phyloP scores from a whole-genome alignment of 768 basidiomycete species.

The Tulasnella sp. region DNA sequence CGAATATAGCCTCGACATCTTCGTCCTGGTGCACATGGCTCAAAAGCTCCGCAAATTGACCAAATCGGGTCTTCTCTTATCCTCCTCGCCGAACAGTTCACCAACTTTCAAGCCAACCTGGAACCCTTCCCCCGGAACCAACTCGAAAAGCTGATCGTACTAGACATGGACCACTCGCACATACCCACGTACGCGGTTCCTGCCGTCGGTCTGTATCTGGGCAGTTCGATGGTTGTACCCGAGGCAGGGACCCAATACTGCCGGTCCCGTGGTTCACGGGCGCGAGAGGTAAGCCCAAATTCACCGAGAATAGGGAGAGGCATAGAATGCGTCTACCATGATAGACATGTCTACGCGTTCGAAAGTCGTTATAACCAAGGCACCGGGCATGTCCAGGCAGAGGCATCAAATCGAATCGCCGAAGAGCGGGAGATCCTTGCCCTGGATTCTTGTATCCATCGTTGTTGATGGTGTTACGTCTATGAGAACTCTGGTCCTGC shows the following conservation, averaged over 20 bases:
- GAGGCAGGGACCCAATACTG: not conserved
- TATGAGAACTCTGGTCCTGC: not conserved
- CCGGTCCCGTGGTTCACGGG: not conserved
- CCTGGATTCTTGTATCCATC: not conserved
- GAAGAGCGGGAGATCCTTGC: not conserved
- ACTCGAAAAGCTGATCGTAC: not conserved
- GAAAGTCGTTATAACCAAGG: not conserved
- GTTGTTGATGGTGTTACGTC: not conserved
- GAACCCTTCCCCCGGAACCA: not conserved
- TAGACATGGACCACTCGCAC: not conserved
- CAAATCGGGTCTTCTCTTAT: not conserved
- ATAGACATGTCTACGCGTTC: not conserved
- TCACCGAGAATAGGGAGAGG: not conserved
- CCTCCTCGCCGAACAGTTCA: not conserved
- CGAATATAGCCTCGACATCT: not conserved
- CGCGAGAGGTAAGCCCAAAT: not conserved
- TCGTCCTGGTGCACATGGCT: not conserved
- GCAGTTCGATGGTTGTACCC: not conserved
- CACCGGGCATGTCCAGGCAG: constrained; percentile 41
- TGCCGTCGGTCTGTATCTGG: not conserved
- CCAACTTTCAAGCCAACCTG: not conserved
- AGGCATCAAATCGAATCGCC: constrained; percentile 36
- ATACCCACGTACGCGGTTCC: not conserved
- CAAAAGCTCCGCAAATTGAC: not conserved
- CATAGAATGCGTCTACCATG: not conserved